Evolutionary conservation across 75 land plant species (phyloP).

Genomic region (Cunninghamia lanceolata): DNA sequence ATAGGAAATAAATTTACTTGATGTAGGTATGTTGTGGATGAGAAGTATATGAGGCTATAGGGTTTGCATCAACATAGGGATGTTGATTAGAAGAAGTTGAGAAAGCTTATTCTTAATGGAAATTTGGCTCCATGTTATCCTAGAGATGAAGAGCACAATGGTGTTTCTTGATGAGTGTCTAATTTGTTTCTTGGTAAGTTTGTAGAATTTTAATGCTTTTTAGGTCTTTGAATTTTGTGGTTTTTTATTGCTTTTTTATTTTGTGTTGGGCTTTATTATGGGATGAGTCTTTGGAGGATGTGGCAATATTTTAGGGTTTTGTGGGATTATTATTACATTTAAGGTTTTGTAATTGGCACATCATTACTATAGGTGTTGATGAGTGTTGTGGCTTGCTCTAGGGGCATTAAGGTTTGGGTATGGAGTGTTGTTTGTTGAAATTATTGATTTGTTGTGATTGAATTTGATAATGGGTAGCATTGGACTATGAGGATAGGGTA

Average conservation of each 20-base stretch:
- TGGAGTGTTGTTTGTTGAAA: not conserved
- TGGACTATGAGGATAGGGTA: not conserved
- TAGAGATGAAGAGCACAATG: constrained; percentile 61
- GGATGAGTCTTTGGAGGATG: not conserved
- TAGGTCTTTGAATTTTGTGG: not conserved
- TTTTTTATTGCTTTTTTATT: not conserved
- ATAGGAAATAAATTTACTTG: constrained; percentile 89
- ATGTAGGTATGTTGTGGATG: constrained; percentile 64
- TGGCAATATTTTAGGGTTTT: not conserved
- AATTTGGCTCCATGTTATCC: constrained; percentile 91
- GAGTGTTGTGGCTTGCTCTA: too few relatives aligned
- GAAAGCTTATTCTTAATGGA: constrained; percentile 76
- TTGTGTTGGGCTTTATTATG: too few relatives aligned
- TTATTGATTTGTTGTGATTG: not conserved
- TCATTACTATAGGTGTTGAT: not conserved
- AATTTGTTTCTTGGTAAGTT: constrained; percentile 85
- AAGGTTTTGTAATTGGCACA: not conserved
- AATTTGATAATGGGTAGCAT: not conserved
- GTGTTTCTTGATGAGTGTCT: constrained; percentile 94
- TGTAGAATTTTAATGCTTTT: not conserved
- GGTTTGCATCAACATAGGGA: constrained; percentile 74
- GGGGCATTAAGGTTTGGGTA: not conserved
- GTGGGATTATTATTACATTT: not conserved
- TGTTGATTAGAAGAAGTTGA: constrained; percentile 79
- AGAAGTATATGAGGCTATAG: constrained; percentile 74